Evolutionary conservation across 768 basidiomycete species (phyloP), one percentile per base, ranked within the genome.

Genomic region (Scleroderma bovista): DNA sequence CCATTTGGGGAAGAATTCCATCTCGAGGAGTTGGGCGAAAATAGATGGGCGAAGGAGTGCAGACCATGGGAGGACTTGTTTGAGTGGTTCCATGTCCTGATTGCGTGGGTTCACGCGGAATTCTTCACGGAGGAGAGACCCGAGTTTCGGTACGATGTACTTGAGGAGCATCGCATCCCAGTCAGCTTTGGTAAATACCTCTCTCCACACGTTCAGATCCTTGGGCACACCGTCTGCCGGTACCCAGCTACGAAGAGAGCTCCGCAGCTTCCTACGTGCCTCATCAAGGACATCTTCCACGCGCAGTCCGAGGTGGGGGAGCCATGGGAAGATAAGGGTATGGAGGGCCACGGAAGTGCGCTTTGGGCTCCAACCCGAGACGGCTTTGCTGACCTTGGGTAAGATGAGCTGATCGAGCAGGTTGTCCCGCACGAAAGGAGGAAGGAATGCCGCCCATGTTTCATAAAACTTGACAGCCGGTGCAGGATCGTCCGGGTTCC

Each of bases 1-100:
- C 93, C 94, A 99, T 64, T 96, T 95, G 4, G 93, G 90, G 78
- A 97, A 97, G 74, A 98, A 95, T 60, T 93, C 92, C 6, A 79
- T 77, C 64, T 95, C 90, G 54, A 99, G 71, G 12, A 99, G 72
- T 60, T 93, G 89, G 1, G 83, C 76, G 59, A 96, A 77, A 53
- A 95, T 79, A 4, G 87, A 83, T 0, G 81, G 68, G 8, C 89
- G 84, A 32, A 98, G 74, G 48, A 90, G 74, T 29, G 72, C 64
- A 11, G 76, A 73, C 96, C 96, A 99, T 1, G 74, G 72, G 39
- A 97, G 72, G 16, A 93, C 88, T 11, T 57, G 74, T 17, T 84
- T 72, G 41, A 99, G 74, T 0, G 93, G 88, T 20, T 74, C 74
- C 83, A 98, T 87, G 58, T 91, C 80, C 66, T 99, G 96, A 29